Base-by-base conservation (phyloP, 352 stramenopile species). In the Phytophthora constricta region DNA sequence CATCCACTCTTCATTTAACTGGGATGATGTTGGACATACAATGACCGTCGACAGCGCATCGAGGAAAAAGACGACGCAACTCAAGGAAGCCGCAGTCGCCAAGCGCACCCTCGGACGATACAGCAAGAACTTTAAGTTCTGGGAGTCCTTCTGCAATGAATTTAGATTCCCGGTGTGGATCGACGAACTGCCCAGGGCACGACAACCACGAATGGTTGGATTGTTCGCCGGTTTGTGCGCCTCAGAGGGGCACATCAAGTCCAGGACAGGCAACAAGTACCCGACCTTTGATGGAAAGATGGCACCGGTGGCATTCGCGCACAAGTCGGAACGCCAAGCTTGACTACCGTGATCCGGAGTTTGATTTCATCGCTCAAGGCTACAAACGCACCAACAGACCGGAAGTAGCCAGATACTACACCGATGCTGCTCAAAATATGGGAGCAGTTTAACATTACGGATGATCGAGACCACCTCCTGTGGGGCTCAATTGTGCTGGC, bases 401-500 rank as follows among this genome's bases (percentile, higher is more conserved):
- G 53, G 58, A 72, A 76, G 43, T 62, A 76, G 49, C 68, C 68
- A 71, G 53, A 65, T 72, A 76, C 62, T 71, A 68, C 41, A 66
- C 25, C 52, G 25, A 72, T 76, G 58, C 39, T 76, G 58, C 54
- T 50, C 42, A 39, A 64, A 14, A 68, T 72, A 49, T 54, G 41
- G 19, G 13, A 48, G 19, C 26, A 4, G 3, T 31, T 62, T 22
- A 7, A 39, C 7, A 7, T 39, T 39, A 28, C 16, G 2, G 26
- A 50, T 25, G 19, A 50, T 13, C 28, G 33, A 50, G 59, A 48
- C n/a, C 39, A 22, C 0, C 66, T 74, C 16, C 39, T 64, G 41
- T 71, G n/a, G n/a, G n/a, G n/a, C n/a, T n/a, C n/a, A n/a, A n/a
- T n/a, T n/a, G n/a, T n/a, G n/a, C n/a, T n/a, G 65, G 37, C 7